Conservation (phyloP, 2,329 filamentous ascomycete species). For the Leptodontidium sp. region DNA sequence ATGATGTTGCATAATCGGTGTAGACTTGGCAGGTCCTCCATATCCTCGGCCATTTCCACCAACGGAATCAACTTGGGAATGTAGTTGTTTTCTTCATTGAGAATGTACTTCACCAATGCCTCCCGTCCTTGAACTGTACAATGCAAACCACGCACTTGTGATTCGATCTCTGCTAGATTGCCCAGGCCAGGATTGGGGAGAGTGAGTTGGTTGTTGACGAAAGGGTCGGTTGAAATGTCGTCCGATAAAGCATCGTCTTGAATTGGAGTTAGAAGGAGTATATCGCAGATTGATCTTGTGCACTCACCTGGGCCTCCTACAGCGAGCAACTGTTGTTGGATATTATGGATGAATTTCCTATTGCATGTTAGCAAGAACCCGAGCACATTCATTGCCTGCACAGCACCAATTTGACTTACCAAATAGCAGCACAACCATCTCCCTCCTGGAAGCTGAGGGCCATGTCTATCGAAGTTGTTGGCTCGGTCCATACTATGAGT, state of each 20-base stretch:
- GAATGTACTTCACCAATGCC: slow-evolving; percentile 85
- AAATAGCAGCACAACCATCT: slow-evolving; percentile 91
- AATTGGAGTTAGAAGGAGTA: background rate
- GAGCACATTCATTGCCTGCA: background rate
- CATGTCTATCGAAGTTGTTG: slow-evolving; percentile 87
- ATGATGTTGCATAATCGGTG: slow-evolving; percentile 97
- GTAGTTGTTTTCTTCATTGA: slow-evolving; percentile 76
- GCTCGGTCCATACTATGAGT: slow-evolving; percentile 97
- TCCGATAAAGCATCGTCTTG: slow-evolving; percentile 88
- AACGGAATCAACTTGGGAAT: slow-evolving; percentile 86
- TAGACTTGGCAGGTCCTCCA: slow-evolving; percentile 85
- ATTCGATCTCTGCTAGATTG: slow-evolving; percentile 84
- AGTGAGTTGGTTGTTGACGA: slow-evolving; percentile 68
- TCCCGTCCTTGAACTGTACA: slow-evolving; percentile 80
- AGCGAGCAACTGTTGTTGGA: slow-evolving; percentile 79
- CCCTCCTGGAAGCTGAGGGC: slow-evolving; percentile 97
- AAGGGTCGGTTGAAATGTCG: slow-evolving; percentile 77
- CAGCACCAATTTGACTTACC: slow-evolving; percentile 62
- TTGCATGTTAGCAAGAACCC: slow-evolving; percentile 24
- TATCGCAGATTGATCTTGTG: background rate
- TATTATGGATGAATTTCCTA: slow-evolving; percentile 89
- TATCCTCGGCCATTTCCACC: slow-evolving; percentile 87
- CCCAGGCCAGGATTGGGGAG: slow-evolving; percentile 83
- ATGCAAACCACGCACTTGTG: slow-evolving; percentile 81
- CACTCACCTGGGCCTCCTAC: slow-evolving; percentile 67